phyloP scores from a whole-genome alignment of 495 filamentous ascomycete species.

The Astrothelium subdiscretum region DNA sequence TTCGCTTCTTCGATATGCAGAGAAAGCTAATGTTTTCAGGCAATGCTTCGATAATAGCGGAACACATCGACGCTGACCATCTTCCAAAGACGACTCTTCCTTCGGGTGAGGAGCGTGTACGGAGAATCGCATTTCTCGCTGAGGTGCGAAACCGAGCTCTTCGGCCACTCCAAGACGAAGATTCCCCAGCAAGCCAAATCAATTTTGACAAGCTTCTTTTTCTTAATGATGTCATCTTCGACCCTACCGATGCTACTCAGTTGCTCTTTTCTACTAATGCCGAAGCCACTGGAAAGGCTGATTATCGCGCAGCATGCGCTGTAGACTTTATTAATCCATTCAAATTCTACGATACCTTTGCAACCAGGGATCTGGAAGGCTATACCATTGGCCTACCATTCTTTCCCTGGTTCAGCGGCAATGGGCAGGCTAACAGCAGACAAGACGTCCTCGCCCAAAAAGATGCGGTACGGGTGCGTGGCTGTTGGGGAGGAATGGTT shows the following conservation, averaged over 20 bases:
- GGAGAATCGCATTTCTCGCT: slow-evolving; percentile 66
- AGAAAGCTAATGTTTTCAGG: slow-evolving; percentile 22
- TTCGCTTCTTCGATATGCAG: not conserved
- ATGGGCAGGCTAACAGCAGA: slow-evolving; percentile 45
- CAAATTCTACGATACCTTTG: slow-evolving; percentile 75
- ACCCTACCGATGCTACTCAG: slow-evolving; percentile 56
- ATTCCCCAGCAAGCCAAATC: slow-evolving; percentile 21
- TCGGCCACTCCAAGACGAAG: slow-evolving; percentile 42
- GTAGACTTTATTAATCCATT: slow-evolving; percentile 65
- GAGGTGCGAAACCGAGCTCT: slow-evolving; percentile 67
- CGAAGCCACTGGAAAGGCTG: slow-evolving; percentile 40
- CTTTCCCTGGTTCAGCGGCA: slow-evolving; percentile 60
- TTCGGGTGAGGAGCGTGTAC: slow-evolving; percentile 47
- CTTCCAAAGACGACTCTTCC: slow-evolving; percentile 49
- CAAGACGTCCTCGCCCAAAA: slow-evolving; percentile 47
- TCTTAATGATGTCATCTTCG: slow-evolving; percentile 65
- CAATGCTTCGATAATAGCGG: slow-evolving; percentile 39
- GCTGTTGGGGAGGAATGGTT: slow-evolving; percentile 76
- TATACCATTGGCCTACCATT: slow-evolving; percentile 58
- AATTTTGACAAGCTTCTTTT: slow-evolving; percentile 61
- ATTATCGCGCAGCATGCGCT: slow-evolving; percentile 71
- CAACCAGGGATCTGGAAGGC: slow-evolving; percentile 62
- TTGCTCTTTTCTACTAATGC: slow-evolving; percentile 65
- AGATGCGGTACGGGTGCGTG: slow-evolving; percentile 61
- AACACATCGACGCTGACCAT: slow-evolving; percentile 38